Evolutionary conservation across 805 yeast species (phyloP), one percentile per base, ranked within the genome.

Genomic region (Sugiyamaella smithiae): DNA sequence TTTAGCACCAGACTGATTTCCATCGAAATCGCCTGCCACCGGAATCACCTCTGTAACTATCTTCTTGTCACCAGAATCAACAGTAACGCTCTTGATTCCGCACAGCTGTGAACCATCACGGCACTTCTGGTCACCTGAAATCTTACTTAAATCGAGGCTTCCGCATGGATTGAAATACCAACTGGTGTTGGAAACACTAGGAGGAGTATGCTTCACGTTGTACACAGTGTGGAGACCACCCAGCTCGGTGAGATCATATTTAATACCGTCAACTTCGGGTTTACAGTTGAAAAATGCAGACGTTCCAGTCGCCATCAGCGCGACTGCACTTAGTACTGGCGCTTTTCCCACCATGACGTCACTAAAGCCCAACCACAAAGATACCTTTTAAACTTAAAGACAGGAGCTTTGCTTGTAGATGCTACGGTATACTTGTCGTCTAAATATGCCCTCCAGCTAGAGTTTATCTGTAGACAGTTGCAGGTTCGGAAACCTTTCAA

Each of bases 121-220:
- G 67, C 97, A 90, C 22, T 24, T 73, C 4, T 58, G 56, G 7
- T 73, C 69, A 6, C 70, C 62, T 0, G 66, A 62, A 2, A 57
- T 61, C 8, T 67, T 65, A 8, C 61, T 61, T 17, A 59, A 51
- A 19, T 65, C 60, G n/a, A 74, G 63, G 0, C 77, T 68, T 40
- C 78, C 81, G 68, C 95, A 88, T 6, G 88, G 71, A 44, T 88
- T 84, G 31, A 90, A 54, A 59, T 74, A 80, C 90, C 96, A 87
- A 2, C 78, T 73, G 28, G 73, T 66, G 43, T 70, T 74, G 1
- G 85, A 78, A 26, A 65, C 67, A 9, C 91, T 77, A 1, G 99
- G 98, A 14, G 98, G 98, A 8, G 97, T 87, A 38, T 74, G 76
- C 26, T 65, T 68, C 14, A 71, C 56, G 3, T 58, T 32, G 4